Conservation (phyloP, 2,329 filamentous ascomycete species). For the Chrysoporthe puriensis region DNA sequence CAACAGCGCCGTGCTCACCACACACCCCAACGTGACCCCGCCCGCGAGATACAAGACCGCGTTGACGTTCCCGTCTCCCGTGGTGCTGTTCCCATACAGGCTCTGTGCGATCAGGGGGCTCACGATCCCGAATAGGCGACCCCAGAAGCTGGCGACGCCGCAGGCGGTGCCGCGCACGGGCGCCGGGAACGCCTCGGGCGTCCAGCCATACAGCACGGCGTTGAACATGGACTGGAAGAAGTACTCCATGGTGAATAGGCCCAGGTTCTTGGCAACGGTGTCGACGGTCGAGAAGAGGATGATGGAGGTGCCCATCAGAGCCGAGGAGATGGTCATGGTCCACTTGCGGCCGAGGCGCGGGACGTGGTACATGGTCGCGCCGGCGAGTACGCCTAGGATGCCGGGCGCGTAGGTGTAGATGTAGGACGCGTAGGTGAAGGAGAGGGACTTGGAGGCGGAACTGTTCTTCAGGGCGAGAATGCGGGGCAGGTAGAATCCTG, state of each 20-base stretch:
- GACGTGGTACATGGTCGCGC: slow-evolving; percentile 46
- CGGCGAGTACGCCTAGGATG: slow-evolving; percentile 53
- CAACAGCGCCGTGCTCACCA: slow-evolving; percentile 53
- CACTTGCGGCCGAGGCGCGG: slow-evolving; percentile 43
- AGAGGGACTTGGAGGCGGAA: slow-evolving; percentile 45
- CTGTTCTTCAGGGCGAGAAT: slow-evolving; percentile 58
- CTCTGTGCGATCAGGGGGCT: slow-evolving; percentile 57
- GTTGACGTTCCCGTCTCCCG: slow-evolving; percentile 44
- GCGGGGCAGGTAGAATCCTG: slow-evolving; percentile 48
- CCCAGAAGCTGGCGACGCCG: slow-evolving; percentile 62
- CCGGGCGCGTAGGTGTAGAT: slow-evolving; percentile 59
- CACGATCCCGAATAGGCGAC: slow-evolving; percentile 60
- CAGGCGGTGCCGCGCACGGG: slow-evolving; percentile 55
- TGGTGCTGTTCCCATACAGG: slow-evolving; percentile 41
- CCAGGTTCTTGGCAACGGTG: slow-evolving; percentile 49
- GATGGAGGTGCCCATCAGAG: slow-evolving; percentile 47
- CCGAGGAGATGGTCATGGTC: slow-evolving; percentile 47
- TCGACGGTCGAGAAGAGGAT: slow-evolving; percentile 51
- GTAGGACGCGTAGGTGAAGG: slow-evolving; percentile 55
- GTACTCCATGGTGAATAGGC: slow-evolving; percentile 55
- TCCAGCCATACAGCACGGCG: slow-evolving; percentile 55
- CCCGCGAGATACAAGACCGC: slow-evolving; percentile 60
- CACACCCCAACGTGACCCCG: slow-evolving; percentile 56
- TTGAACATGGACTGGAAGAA: slow-evolving; percentile 58
- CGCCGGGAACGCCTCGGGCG: slow-evolving; percentile 55